Evolutionary conservation across 139 green algal genomes (phyloP).

Genomic region (Gonium pectorale): DNA sequence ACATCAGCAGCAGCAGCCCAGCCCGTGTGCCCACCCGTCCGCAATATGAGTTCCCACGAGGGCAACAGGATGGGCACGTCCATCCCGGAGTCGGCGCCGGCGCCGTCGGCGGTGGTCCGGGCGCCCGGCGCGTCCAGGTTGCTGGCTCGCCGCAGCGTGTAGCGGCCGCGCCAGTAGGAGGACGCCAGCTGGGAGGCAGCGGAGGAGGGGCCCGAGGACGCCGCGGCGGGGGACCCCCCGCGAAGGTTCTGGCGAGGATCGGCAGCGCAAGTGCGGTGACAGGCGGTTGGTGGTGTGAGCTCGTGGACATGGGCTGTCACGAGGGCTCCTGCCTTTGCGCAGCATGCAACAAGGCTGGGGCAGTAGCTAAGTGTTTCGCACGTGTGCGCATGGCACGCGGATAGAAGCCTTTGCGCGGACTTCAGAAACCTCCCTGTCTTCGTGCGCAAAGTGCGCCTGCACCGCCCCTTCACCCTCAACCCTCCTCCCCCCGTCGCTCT

Average conservation of each 20-base stretch:
- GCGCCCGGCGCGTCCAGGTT: not conserved
- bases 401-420: no score
- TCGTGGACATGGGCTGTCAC: no score
- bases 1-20: not conserved
- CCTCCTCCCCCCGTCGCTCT: not conserved
- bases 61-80: constrained; percentile 80
- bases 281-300: no score
- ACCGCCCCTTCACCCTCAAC: not conserved
- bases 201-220: not conserved
- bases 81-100: not conserved
- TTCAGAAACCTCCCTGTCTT: no score
- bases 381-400: no score
- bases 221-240: not conserved
- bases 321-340: no score
- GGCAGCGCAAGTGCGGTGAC: no score
- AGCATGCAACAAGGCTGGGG: no score
- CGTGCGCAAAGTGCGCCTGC: no score
- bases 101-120: not conserved
- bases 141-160: constrained; percentile 64
- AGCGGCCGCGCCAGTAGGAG: constrained; percentile 85
- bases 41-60: constrained; percentile 63
- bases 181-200: constrained; percentile 9
- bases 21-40: constrained; percentile 61
- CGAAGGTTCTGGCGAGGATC: constrained; percentile 18
- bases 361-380: no score